These are phyloP conservation scores for Populus hybrid DNA, from an alignment of 441 rosid species.

Conservation along the genomic window DNA sequence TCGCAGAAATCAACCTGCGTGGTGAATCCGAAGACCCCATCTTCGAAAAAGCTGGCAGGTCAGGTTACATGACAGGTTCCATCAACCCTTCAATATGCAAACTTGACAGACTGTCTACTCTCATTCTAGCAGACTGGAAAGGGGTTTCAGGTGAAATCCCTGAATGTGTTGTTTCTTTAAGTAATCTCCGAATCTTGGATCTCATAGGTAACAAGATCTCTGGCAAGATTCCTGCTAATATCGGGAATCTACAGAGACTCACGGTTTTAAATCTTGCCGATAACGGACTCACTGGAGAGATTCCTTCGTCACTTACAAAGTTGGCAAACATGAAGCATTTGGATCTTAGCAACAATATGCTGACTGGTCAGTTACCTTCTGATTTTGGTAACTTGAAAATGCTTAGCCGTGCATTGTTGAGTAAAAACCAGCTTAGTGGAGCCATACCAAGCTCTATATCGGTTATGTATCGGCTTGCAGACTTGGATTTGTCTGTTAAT, in stretches of 20 bases:
- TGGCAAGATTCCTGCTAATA: conserved; percentile 22
- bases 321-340: conserved; percentile 22
- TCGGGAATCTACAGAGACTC: conserved; percentile 27
- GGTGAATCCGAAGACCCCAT: conserved; percentile 93
- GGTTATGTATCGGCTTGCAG: conserved; percentile 63
- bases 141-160: conserved; percentile 79
- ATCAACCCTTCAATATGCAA: conserved; percentile 66
- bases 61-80: conserved; percentile 79
- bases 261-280: conserved; percentile 28
- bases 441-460: conserved; percentile 60
- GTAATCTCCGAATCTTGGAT: conserved; percentile 70
- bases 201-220: conserved; percentile 40
- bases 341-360: conserved; percentile 22
- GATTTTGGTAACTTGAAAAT: conserved; percentile 65
- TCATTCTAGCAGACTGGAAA: conserved; percentile 82
- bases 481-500: conserved; percentile 69
- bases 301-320: conserved; percentile 18
- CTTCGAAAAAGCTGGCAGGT: conserved; percentile 55
- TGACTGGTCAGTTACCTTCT: conserved; percentile 29
- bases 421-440: conserved; percentile 67
- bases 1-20: conserved; percentile 75
- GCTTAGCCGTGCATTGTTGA: conserved; percentile 75
- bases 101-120: conserved; percentile 49
- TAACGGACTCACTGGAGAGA: conserved; percentile 19
- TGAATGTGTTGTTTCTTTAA: conserved; percentile 48